A percentile compares a stretch with the other conserved stretches of the same genome.
phyloP scores from a whole-genome alignment of 1,284 basidiomycete species.

The Ceratobasidium sp. region DNA sequence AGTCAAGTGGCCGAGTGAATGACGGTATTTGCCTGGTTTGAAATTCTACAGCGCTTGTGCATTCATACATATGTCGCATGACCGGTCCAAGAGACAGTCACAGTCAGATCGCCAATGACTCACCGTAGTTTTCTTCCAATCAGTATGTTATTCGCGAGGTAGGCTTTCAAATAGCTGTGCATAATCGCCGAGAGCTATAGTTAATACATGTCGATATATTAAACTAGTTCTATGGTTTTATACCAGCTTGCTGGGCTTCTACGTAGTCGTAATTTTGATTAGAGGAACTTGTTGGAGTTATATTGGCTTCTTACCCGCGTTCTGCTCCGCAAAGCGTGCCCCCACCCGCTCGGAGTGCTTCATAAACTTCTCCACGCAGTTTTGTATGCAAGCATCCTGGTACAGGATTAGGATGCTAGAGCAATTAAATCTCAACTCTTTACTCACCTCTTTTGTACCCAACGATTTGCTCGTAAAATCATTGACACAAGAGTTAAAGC shows the following conservation, averaged over 20 bases:
- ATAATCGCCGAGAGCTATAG: neutral
- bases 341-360: conserved; percentile 97
- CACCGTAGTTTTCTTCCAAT: too few relatives aligned
- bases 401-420: neutral
- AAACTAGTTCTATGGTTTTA: conserved; percentile 12
- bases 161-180: neutral
- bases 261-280: neutral
- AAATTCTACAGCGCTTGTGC: too few relatives aligned
- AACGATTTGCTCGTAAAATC: conserved; percentile 97
- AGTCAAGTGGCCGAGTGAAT: neutral
- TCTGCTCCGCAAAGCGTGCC: conserved; percentile 88
- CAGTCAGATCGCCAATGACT: too few relatives aligned
- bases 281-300: neutral
- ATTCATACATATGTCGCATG: too few relatives aligned
- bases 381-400: conserved; percentile 61
- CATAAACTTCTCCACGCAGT: conserved; percentile 90
- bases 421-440: neutral
- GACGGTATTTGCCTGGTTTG: too few relatives aligned
- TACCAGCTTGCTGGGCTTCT: conserved; percentile 27
- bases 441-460: conserved; percentile 85
- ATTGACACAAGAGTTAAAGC: conserved; percentile 93
- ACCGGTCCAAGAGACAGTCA: too few relatives aligned
- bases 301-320: conserved; percentile 68
- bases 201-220: neutral
- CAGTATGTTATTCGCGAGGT: too few relatives aligned